phyloP scores from a whole-genome alignment of 306 rosid genomes.

The Malus sylvestris region DNA sequence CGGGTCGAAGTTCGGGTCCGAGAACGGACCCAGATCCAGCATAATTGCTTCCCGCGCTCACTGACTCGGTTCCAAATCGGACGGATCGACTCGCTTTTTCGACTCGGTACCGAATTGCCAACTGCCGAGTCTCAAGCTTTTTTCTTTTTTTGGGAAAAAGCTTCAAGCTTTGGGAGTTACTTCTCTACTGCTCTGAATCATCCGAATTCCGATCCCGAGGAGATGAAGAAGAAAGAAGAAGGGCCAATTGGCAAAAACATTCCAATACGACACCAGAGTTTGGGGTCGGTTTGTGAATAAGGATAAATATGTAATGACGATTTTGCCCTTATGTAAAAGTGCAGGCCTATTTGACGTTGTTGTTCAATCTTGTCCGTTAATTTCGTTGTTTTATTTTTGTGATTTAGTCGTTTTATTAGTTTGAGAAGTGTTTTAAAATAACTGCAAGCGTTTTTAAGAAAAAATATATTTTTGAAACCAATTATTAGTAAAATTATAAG shows the following conservation, averaged over 20 bases:
- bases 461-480: too few species aligned
- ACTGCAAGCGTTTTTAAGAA: fast-evolving
- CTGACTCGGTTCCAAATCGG: neutral
- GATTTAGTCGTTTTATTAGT: too few species aligned
- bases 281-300: neutral
- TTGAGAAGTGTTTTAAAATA: too few species aligned
- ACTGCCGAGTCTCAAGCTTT: neutral
- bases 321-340: neutral
- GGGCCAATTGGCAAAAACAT: neutral
- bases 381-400: too few species aligned
- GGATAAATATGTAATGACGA: neutral
- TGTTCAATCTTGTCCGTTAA: too few species aligned
- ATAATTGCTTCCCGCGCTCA: slow-evolving; percentile 31
- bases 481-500: too few species aligned
- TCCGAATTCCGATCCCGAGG: neutral
- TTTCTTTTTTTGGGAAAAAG: too few species aligned
- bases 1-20: slow-evolving; percentile 70
- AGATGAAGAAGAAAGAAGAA: neutral
- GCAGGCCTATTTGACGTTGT: too few species aligned
- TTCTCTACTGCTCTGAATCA: neutral
- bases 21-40: slow-evolving; percentile 93
- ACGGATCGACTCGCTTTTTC: neutral
- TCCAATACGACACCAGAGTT: neutral
- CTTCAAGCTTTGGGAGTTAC: neutral
- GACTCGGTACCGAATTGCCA: neutral